Base-by-base conservation (phyloP, 768 basidiomycete genomes). In the Rhizopogon vinicolor region DNA sequence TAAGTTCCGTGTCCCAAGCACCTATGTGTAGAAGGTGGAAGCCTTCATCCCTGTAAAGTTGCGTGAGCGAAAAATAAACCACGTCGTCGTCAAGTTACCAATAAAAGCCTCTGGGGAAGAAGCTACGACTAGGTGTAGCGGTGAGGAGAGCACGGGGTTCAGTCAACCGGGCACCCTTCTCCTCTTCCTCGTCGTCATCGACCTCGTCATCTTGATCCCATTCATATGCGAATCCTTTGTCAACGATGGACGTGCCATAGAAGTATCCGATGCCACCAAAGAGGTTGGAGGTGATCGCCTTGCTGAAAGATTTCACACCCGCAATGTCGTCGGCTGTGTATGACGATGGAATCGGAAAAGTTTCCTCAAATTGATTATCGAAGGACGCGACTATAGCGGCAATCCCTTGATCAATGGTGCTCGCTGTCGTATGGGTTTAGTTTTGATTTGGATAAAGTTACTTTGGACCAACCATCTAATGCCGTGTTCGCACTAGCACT, bases 61-160 rank as follows among this genome's bases (percentile, higher is more conserved):
- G 25, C 55, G 51, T 28, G 12, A 45, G 42, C 37, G n/a, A 37
- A 55, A 44, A 29, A 42, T 44, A 35, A 16, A 12, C n/a, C 46
- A 6, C 1, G 3, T 7, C 29, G 25, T 54, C 53, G 31, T n/a
- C n/a, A 46, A 43, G 68, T 51, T 69, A 90, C 91, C 95, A 98
- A 70, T 98, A 98, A 72, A 98, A 98, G 16, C 95, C 95, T 68
- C 95, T 79, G 0, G 95, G 95, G 77, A 98, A 98, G 77, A 98
- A 98, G 61, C 93, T 93, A 37, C 96, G 80, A 65, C 93, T 96
- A 4, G 95, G 95, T 0, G 96, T 98, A 1, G 92, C 94, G 7
- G 95, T 96, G 60, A 97, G 72, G 18, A 98, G 72, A 18, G 84
- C 82, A 56, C 77, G 84, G 7, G 91, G 87, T 35, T 89, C 87